Percentiles rank a stretch among this genome's conserved stretches.
Conservation (phyloP, 2,329 filamentous ascomycete genomes). For the Trichoderma koningiopsis region DNA sequence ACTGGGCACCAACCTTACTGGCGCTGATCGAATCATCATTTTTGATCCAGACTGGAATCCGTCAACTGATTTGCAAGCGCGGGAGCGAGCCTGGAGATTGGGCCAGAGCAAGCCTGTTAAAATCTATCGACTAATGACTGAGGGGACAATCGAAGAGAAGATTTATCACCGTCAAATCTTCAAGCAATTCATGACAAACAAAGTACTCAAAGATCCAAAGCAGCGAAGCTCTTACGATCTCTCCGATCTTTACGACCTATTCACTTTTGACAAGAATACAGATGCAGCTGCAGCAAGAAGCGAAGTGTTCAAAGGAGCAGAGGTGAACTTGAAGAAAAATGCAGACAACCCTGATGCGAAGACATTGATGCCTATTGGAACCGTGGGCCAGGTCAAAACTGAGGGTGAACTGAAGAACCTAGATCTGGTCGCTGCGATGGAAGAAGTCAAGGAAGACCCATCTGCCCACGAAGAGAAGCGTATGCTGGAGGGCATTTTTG, state of each 20-base stretch:
- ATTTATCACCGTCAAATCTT: slow-evolving; percentile 99
- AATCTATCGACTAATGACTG: slow-evolving; percentile 97
- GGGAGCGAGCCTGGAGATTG: slow-evolving; percentile 92
- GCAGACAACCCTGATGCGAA: slow-evolving; percentile 10
- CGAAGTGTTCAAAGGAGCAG: slow-evolving; percentile 82
- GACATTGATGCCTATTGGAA: slow-evolving; percentile 25
- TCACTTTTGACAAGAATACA: slow-evolving; percentile 65
- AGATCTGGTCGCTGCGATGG: slow-evolving; percentile 63
- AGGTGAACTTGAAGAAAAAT: slow-evolving; percentile 53
- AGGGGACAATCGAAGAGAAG: slow-evolving; percentile 97
- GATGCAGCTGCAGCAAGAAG: slow-evolving; percentile 71
- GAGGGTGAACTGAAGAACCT: slow-evolving; percentile 54
- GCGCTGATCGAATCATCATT: slow-evolving; percentile 94
- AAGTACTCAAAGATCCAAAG: slow-evolving; percentile 91
- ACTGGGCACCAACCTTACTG: slow-evolving; percentile 89
- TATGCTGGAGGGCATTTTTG: slow-evolving; percentile 87
- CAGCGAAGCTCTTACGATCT: slow-evolving; percentile 90
- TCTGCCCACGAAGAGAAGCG: slow-evolving; percentile 66
- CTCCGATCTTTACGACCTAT: slow-evolving; percentile 88
- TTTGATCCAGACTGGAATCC: slow-evolving; percentile 99
- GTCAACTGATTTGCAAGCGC: slow-evolving; percentile 91
- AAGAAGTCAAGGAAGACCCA: slow-evolving; percentile 61
- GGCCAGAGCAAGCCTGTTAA: slow-evolving; percentile 94
- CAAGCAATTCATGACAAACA: slow-evolving; percentile 97
- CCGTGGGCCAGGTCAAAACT: slow-evolving; percentile 35